These are phyloP conservation scores for Phaeosphaeria sp. DNA, from an alignment of 2,329 filamentous ascomycete genomes.

Conservation along the genomic window DNA sequence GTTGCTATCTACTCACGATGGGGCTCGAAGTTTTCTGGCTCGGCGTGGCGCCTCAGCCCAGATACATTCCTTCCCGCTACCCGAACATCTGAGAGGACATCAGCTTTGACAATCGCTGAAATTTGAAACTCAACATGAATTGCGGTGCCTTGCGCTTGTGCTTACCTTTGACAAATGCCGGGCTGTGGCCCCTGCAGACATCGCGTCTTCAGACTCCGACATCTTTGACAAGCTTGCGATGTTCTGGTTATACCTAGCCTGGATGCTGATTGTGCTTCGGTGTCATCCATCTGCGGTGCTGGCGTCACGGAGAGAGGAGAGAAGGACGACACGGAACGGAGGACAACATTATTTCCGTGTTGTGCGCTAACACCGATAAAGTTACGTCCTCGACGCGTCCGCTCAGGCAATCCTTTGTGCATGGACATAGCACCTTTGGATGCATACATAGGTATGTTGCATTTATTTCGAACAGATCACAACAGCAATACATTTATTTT, in stretches of 20 bases:
- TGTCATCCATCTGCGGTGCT: constrained; percentile 30
- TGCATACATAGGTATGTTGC: neutral
- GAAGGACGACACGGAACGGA: constrained; percentile 12
- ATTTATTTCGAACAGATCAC: too few species aligned
- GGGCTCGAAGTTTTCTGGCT: constrained; percentile 34
- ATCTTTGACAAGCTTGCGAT: constrained; percentile 42
- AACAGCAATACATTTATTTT: too few species aligned
- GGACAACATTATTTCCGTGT: neutral
- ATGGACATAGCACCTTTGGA: neutral
- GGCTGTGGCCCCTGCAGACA: constrained; percentile 39
- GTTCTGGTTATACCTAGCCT: constrained; percentile 25
- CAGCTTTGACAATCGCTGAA: neutral
- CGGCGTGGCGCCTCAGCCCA: constrained; percentile 43
- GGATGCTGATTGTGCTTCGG: constrained; percentile 20
- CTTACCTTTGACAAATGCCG: constrained; percentile 41
- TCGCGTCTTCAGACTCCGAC: constrained; percentile 42
- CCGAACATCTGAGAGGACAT: constrained; percentile 28
- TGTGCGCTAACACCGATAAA: neutral
- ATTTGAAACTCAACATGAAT: neutral
- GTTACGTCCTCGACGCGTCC: neutral
- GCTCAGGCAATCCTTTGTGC: neutral
- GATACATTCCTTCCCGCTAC: constrained; percentile 33
- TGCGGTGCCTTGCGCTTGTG: neutral
- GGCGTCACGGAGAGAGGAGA: neutral
- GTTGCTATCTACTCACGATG: constrained; percentile 36